Evolutionary conservation across 257 asterid genomes (phyloP), one percentile per base, ranked within the genome.

Genomic region (Nicotiana obtusifolia): DNA sequence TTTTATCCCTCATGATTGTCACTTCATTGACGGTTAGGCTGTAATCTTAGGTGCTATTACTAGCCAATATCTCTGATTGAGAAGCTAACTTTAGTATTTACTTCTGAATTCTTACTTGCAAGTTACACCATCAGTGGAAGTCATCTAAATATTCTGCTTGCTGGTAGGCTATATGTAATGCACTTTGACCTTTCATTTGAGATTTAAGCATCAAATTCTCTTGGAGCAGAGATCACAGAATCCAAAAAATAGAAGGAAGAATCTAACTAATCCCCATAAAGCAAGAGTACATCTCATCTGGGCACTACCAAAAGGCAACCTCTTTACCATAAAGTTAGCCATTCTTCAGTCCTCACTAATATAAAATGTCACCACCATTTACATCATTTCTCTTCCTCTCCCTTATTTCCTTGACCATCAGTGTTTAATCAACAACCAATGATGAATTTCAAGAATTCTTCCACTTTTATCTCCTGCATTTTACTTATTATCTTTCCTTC

Each of bases 401-500:
- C 62, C 15, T 13, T 14, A 37, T 2, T 37, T 1, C 47, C 10
- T 37, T 37, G 10, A 37, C 44, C 7, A 47, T 24, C 79, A 14
- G 10, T 22, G 49, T 73, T 47, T 20, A 37, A 49, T 47, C 61
- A 24, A 3, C 61, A 73, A 71, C 37, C 59, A 71, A 73, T 3
- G 5, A 73, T 73, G 79, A 73, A 73, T 31, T 73, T 65, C 15
- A 30, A 30, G 24, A 65, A 65, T 5, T 65, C 47, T 4, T 65
- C 75, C 31, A 16, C 49, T 19, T 31, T 73, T 22, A 59, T 73
- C 16, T 73, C 62, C 26, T 73, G 44, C 62, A 73, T 73, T 0
- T 5, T 49, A 0, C 26, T 73, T 44, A 15, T 49, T 13, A 14
- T 84, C 69, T 66, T 90, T 49, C 93, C 90, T 53, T 44, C 49